Base-by-base conservation (phyloP, 345 rosid species). In the Aquilaria malaccensis region DNA sequence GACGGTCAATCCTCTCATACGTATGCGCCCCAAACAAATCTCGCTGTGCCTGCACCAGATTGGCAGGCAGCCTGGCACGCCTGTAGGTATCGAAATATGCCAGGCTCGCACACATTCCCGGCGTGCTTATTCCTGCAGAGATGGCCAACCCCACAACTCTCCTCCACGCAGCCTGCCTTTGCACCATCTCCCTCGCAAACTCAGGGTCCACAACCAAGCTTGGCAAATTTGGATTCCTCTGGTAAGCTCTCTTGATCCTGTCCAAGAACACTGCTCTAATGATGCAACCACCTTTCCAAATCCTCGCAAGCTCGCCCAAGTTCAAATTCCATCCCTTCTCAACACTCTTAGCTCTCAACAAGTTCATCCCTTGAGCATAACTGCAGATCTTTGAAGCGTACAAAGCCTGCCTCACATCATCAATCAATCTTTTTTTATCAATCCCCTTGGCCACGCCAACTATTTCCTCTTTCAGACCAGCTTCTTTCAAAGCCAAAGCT, bases 131-230 rank as follows among this genome's bases (percentile, higher is more conserved):
- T 67, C 99, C 99, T 0, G 93, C 90, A 2, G 90, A 76, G 50
- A 90, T 79, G n/a, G 99, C 91, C 75, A 88, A 61, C 50, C 95
- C 95, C 30, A 94, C 99, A 7, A 90, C 96, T 79, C 97, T 84
- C 75, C 99, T 87, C 99, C 99, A 94, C 0, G 97, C 97, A 0
- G 92, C 90, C 67, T 94, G 97, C 86, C 97, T 88, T 73, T 90
- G 93, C 65, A 90, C 97, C 93, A 94, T 94, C 81, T 88, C 99
- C 72, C 71, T 81, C 0, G 99, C 99, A 67, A 94, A 94, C 56
- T 90, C 99, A 0, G 93, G 97, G 75, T 94, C 99, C 30, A 94
- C 97, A 52, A 94, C 78, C 70, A 94, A 85, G 59, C 88, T 88
- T 1, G 97, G 84, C 73, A 94, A 77, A 67, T 82, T 82, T 1